These are phyloP conservation scores for Paraglomus occultum DNA, from an alignment of 192 early-diverging fungal genomes.

Conservation along the genomic window DNA sequence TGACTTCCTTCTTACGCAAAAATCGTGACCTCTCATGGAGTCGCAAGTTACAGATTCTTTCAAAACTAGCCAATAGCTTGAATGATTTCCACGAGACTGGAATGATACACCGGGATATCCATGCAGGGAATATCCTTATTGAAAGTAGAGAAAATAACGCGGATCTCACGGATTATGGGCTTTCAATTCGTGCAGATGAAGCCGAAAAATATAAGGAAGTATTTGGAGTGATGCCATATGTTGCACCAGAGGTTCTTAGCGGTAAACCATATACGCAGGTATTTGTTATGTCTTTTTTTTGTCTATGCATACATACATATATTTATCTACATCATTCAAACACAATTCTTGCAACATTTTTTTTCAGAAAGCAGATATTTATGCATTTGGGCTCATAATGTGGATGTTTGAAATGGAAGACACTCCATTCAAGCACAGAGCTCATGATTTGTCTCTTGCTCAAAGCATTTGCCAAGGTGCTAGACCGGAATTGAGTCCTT, in stretches of 20 bases:
- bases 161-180: not conserved
- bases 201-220: not conserved
- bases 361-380: constrained; percentile 33
- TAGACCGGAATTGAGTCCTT: not conserved
- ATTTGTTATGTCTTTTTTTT: too few relatives aligned
- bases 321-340: too few relatives aligned
- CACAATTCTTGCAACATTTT: too few relatives aligned
- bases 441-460: not conserved
- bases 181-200: not conserved
- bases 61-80: not conserved
- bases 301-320: too few relatives aligned
- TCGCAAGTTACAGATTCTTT: not conserved
- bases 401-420: constrained; percentile 37
- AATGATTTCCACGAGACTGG: not conserved
- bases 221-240: constrained; percentile 36
- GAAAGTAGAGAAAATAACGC: too few relatives aligned
- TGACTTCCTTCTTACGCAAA: not conserved
- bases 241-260: constrained; percentile 38
- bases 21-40: not conserved
- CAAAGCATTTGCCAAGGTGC: not conserved
- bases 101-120: constrained; percentile 15
- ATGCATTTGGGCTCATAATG: constrained; percentile 44
- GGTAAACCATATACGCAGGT: constrained; percentile 34
- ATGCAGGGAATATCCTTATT: constrained; percentile 8
- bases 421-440: constrained; percentile 30